Base-by-base conservation (phyloP, 768 basidiomycete genomes). In the Suillus sp. region DNA sequence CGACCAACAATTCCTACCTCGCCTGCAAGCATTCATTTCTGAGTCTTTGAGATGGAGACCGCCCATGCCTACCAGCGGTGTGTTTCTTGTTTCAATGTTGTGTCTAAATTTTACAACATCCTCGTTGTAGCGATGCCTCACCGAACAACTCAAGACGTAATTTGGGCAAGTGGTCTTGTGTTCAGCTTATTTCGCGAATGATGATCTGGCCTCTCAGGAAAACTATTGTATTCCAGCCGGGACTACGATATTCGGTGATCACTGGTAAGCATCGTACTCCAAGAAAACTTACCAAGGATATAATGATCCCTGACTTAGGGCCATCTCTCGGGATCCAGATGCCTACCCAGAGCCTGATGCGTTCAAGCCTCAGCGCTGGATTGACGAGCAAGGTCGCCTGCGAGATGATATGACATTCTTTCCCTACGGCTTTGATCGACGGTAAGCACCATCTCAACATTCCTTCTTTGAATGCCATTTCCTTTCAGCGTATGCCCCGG, bases 41-140 rank as follows among this genome's bases (percentile, higher is more conserved):
- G 47, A 48, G 47, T 25, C 47, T 48, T 25, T 48, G 22, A 48
- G 47, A 48, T 48, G 47, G 47, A 48, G 47, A 25, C 47, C 47
- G 7, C 47, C 45, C 10, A 22, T 48, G 25, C 22, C 47, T 48
- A 25, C 47, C 7, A 25, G 47, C 25, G 47, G 47, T 48, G 5
- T 25, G 47, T 25, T 25, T 48, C 22, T 1, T 14, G 6, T 48
- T 48, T 48, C 25, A 25, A 45, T 22, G 11, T 25, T 25, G 47
- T 25, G 6, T 14, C 25, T 25, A 3, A 25, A 3, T 48, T 25
- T 48, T 7, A 25, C 25, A 48, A 48, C 25, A 25, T 25, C 14
- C 22, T 25, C 7, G 25, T 7, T 16, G 14, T 25, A 48, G 47
- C 47, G 14, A 13, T 48, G 47, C 22, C 47, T 48, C 47, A 48